These are phyloP conservation scores for Punctularia strigosozonata DNA, from an alignment of 768 basidiomycete genomes.

Conservation along the genomic window DNA sequence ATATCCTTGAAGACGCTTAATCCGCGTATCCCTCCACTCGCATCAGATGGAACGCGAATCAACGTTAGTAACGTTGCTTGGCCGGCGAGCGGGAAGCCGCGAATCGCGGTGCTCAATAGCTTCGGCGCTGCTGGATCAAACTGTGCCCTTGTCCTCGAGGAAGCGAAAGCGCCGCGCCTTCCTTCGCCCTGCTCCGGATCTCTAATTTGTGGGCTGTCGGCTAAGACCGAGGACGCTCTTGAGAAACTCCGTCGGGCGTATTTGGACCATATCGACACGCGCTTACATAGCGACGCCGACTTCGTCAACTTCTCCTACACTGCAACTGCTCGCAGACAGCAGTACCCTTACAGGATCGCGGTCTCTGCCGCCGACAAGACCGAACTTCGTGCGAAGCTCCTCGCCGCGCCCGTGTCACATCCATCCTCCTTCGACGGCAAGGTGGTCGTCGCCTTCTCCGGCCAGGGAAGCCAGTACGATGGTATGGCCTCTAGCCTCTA, in stretches of 20 bases:
- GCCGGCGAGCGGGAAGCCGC: slow-evolving; percentile 24
- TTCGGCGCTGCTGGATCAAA: slow-evolving; percentile 68
- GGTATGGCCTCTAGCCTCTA: slow-evolving; percentile 57
- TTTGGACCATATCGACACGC: slow-evolving; percentile 32
- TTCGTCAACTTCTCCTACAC: slow-evolving; percentile 55
- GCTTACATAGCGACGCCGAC: slow-evolving; percentile 11
- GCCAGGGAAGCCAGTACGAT: slow-evolving; percentile 57
- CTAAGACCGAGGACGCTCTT: slow-evolving; percentile 37
- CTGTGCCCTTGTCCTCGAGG: slow-evolving; percentile 48
- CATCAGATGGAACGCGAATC: slow-evolving; percentile 37
- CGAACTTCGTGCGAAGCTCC: slow-evolving; percentile 37
- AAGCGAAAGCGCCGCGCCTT: slow-evolving; percentile 17
- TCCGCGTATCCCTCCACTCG: slow-evolving; percentile 37
- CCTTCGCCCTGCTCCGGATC: slow-evolving; percentile 8
- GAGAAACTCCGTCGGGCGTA: slow-evolving; percentile 35
- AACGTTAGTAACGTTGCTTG: slow-evolving; percentile 28
- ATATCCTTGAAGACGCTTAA: slow-evolving; percentile 49
- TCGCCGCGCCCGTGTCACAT: slow-evolving; percentile 17
- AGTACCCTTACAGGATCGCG: slow-evolving; percentile 41
- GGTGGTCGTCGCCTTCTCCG: slow-evolving; percentile 60
- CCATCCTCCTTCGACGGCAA: slow-evolving; percentile 17
- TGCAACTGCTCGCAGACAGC: slow-evolving; percentile 50
- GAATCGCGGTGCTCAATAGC: slow-evolving; percentile 57
- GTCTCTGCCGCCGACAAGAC: slow-evolving; percentile 29
- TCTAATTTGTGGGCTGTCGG: slow-evolving; percentile 53